phyloP scores from a whole-genome alignment of 495 filamentous ascomycete species.

The Xylaria castorea region DNA sequence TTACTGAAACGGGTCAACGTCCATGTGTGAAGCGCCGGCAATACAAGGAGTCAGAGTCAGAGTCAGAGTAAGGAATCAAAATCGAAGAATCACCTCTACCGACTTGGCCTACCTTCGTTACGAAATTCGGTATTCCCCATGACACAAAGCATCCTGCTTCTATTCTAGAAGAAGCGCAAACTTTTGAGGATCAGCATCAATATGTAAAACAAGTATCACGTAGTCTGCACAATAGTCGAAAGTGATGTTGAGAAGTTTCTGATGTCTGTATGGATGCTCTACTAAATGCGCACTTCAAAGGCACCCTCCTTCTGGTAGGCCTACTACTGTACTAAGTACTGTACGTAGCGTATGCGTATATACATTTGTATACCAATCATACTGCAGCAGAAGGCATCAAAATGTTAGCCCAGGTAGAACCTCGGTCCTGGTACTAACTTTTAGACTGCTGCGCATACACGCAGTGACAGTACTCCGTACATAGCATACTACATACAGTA shows the following conservation, averaged over 20 bases:
- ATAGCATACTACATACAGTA: neutral
- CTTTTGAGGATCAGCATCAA: neutral
- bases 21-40: neutral
- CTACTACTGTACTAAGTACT: no score
- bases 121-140: neutral
- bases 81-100: neutral
- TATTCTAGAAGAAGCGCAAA: neutral
- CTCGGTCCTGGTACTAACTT: neutral
- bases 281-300: neutral
- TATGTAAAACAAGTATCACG: neutral
- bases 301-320: no score
- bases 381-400: neutral
- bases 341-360: no score
- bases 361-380: neutral
- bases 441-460: neutral
- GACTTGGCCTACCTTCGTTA: no score
- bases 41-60: neutral
- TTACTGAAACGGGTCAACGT: conserved; percentile 2
- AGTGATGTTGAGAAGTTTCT: neutral
- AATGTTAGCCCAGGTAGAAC: no score
- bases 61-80: neutral
- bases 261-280: neutral
- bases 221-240: neutral
- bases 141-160: neutral
- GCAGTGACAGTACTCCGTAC: no score